Evolutionary conservation across 2,329 filamentous ascomycete species (phyloP).

Genomic region (Ceratocystis eucalypticola): DNA sequence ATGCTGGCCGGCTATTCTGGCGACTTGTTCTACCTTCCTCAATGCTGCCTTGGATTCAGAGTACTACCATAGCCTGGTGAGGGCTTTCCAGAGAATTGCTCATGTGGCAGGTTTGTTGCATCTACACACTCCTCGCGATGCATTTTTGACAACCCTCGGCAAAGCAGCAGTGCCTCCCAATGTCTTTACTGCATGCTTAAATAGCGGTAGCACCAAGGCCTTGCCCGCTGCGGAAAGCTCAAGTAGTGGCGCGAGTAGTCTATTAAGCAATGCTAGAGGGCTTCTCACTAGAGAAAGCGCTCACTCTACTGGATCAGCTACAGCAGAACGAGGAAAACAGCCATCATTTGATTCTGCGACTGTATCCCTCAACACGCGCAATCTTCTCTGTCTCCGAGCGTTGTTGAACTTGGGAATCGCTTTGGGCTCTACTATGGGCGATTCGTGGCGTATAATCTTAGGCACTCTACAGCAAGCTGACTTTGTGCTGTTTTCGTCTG

Average conservation of each 20-base stretch:
- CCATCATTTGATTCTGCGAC: constrained; percentile 41
- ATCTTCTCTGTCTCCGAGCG: constrained; percentile 78
- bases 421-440: constrained; percentile 70
- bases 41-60: constrained; percentile 85
- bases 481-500: constrained; percentile 59
- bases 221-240: constrained; percentile 31
- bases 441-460: constrained; percentile 80
- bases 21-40: constrained; percentile 88
- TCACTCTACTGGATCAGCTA: constrained; percentile 42
- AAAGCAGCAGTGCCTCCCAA: constrained; percentile 88
- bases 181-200: constrained; percentile 47
- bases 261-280: constrained; percentile 58
- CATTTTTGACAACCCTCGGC: constrained; percentile 82
- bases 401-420: constrained; percentile 93
- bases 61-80: constrained; percentile 82
- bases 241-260: constrained; percentile 31
- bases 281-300: constrained; percentile 62
- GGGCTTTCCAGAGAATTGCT: constrained; percentile 87
- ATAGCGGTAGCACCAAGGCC: constrained; percentile 34
- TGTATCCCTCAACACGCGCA: constrained; percentile 65
- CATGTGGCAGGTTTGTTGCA: constrained; percentile 85
- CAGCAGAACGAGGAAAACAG: constrained; percentile 46
- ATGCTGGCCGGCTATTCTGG: constrained; percentile 91
- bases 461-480: constrained; percentile 90
- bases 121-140: constrained; percentile 75